A percentile compares a stretch with the other conserved stretches of the same genome.
Evolutionary conservation across 768 basidiomycete genomes (phyloP).

Genomic region (Boletus subcaerulescens): DNA sequence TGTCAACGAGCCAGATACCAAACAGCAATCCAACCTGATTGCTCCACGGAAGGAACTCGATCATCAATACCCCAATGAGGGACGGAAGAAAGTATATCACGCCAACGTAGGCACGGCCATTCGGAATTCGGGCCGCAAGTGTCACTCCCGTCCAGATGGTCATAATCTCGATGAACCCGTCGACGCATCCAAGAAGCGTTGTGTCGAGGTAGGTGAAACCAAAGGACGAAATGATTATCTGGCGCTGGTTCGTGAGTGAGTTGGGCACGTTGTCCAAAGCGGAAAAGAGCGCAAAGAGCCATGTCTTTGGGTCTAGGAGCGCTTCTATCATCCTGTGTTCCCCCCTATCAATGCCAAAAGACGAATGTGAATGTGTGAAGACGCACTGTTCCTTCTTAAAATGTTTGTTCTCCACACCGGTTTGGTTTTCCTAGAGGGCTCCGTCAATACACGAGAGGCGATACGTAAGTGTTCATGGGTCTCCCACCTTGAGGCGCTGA

Average conservation of each 20-base stretch:
- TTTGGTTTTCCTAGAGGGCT: slow-evolving; percentile 59
- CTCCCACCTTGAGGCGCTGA: slow-evolving; percentile 54
- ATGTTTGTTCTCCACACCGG: slow-evolving; percentile 77
- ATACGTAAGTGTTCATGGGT: background rate
- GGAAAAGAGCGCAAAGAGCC: slow-evolving; percentile 71
- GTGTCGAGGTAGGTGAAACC: slow-evolving; percentile 65
- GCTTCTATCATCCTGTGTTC: slow-evolving; percentile 61
- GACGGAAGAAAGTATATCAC: slow-evolving; percentile 64
- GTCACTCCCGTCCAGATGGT: slow-evolving; percentile 67
- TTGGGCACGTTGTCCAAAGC: slow-evolving; percentile 62
- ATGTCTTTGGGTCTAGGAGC: slow-evolving; percentile 65
- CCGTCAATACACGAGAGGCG: background rate
- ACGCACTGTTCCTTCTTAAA: slow-evolving; percentile 79
- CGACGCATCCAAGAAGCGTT: slow-evolving; percentile 66
- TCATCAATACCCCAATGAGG: slow-evolving; percentile 56
- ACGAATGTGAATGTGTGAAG: background rate
- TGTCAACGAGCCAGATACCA: slow-evolving; percentile 35
- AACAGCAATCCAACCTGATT: slow-evolving; percentile 66
- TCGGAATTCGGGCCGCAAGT: slow-evolving; percentile 51
- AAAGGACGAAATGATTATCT: slow-evolving; percentile 63
- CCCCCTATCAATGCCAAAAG: background rate
- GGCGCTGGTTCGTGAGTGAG: slow-evolving; percentile 62
- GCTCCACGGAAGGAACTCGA: slow-evolving; percentile 63
- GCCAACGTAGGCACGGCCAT: slow-evolving; percentile 63
- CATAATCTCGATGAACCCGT: slow-evolving; percentile 61